phyloP scores from a whole-genome alignment of 176 grass and related monocot genomes.

The Triticum dicoccoides region DNA sequence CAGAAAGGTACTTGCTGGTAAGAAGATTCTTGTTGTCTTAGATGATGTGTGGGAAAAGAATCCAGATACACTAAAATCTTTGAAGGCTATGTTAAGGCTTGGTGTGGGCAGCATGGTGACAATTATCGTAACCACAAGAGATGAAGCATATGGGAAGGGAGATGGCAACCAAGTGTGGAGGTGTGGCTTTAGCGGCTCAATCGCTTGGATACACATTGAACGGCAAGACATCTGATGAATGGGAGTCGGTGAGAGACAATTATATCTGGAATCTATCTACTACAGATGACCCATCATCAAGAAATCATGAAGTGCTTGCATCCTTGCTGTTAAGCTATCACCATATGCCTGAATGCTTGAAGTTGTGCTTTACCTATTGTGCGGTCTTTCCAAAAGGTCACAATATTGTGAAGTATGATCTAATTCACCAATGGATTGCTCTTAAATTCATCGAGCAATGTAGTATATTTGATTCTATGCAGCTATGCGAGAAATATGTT shows the following conservation, averaged over 20 bases:
- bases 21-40: no score
- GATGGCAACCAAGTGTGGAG: not conserved
- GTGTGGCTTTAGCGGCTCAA: conserved; percentile 21
- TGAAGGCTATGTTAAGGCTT: no score
- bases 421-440: conserved; percentile 33
- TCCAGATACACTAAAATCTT: no score
- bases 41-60: no score
- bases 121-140: not conserved
- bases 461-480: not conserved
- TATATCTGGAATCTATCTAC: not conserved
- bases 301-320: no score
- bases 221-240: not conserved
- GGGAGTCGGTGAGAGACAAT: not conserved
- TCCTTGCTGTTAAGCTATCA: no score
- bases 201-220: not conserved
- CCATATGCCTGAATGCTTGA: not conserved
- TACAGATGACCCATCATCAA: not conserved
- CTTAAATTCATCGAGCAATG: not conserved
- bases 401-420: conserved; percentile 2
- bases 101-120: no score
- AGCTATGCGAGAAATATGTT: not conserved
- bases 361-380: conserved; percentile 30
- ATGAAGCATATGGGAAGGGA: not conserved
- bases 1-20: no score
- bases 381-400: conserved; percentile 18